Evolutionary conservation across 768 basidiomycete genomes (phyloP).

Genomic region (Russula ochroleuca): DNA sequence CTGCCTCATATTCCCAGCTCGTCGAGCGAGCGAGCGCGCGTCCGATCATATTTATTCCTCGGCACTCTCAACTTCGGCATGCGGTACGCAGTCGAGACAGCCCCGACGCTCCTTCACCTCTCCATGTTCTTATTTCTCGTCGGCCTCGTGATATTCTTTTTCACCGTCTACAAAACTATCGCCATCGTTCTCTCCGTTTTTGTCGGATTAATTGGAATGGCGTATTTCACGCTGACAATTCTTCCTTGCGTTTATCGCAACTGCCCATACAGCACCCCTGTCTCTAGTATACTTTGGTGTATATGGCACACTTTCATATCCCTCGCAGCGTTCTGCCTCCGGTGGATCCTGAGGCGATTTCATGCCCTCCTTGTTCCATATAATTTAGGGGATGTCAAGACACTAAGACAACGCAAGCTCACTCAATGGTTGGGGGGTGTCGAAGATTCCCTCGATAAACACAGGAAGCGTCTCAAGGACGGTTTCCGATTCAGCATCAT

Average conservation of each 20-base stretch:
- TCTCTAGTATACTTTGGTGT: conserved; percentile 13
- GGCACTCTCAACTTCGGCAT: conserved; percentile 41
- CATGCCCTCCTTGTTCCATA: conserved; percentile 12
- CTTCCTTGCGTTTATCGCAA: conserved; percentile 21
- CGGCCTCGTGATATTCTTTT: conserved; percentile 44
- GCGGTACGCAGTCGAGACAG: conserved; percentile 38
- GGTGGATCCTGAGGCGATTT: conserved; percentile 1
- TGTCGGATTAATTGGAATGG: conserved; percentile 9
- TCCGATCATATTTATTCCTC: conserved; percentile 37
- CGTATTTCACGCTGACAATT: conserved; percentile 24
- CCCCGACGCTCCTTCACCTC: conserved; percentile 46
- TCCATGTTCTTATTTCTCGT: conserved; percentile 48
- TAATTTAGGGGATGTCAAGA: conserved; percentile 5
- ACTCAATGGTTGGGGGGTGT: background rate
- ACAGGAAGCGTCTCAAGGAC: background rate
- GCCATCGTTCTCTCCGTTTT: conserved; percentile 12
- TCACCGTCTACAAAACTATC: conserved; percentile 29
- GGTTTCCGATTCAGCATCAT: conserved; percentile 6
- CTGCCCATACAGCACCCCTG: conserved; percentile 28
- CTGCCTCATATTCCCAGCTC: conserved; percentile 30
- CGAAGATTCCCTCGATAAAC: background rate
- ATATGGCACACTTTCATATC: conserved; percentile 2
- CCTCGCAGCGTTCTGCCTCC: background rate
- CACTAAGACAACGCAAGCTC: background rate
- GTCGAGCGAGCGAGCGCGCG: conserved; percentile 38